Base-by-base conservation (phyloP, 371 early-diverging fungal genomes). In the Rhizopus stolonifer region DNA sequence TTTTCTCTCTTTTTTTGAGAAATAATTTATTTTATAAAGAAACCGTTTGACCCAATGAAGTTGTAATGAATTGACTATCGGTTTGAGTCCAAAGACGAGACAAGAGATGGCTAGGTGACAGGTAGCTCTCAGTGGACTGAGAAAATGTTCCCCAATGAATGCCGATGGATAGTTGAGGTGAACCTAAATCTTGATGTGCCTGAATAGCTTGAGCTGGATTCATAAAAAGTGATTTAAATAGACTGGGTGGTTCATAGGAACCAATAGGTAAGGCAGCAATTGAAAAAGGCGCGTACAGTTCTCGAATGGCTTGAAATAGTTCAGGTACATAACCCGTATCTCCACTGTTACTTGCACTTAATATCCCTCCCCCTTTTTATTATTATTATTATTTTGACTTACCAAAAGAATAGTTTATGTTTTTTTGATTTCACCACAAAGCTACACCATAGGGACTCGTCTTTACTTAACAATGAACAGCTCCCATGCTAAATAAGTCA, bases 321-420 rank as follows among this genome's bases (percentile, higher is more conserved):
- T 69, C 83, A n/a, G 72, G 63, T 26, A 76, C 80, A 64, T 82
- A 85, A 1, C 85, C 85, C 8, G 82, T 82, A 53, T 80, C 81
- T 23, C 85, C 85, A 52, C 78, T 77, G 50, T 24, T 17, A n/a
- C n/a, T n/a, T n/a, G n/a, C n/a, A n/a, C n/a, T n/a, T n/a, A n/a
- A n/a, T n/a, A n/a, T n/a, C n/a, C n/a, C n/a, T n/a, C n/a, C n/a
- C n/a, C n/a, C 4, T 11, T 21, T 10, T 31, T 19, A 18, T 13
- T 46, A 47, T 43, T n/a, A 1, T 26, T 29, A 17, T 5, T 21
- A 19, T 1, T 40, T 42, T 14, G 25, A 23, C 54, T 65, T 63
- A 72, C 78, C 85, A 85, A 54, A 82, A 81, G 48, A 83, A 83
- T 32, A 83, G 58, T 39, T 67, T 58, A 8, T 71, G 54, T 8